Base-by-base conservation (phyloP, 2,329 filamentous ascomycete species). In the Metarhizium guizhouense region DNA sequence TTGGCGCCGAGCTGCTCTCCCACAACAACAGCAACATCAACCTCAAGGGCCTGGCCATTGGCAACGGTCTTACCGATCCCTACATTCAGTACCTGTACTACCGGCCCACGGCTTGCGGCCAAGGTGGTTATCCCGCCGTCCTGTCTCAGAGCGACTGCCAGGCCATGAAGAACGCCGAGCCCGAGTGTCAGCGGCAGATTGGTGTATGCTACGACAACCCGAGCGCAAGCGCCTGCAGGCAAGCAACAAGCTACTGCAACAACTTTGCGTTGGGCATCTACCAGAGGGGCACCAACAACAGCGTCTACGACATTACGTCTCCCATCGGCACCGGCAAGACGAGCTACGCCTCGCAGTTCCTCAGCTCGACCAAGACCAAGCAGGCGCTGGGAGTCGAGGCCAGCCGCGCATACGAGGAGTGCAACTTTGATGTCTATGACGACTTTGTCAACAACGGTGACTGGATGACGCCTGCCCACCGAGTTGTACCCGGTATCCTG, bases 1-100 rank as follows among this genome's bases (percentile, higher is more conserved):
- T 96, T 65, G 86, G 90, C 52, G 85, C 86, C 8, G 90, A 96
- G 80, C 96, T 96, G 62, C 80, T 96, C 56, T 86, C 87, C 30
- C 90, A 96, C 80, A 88, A 95, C 84, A 87, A 95, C 74, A 87
- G 88, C 70, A 96, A 95, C 82, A 96, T 96, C 81, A 96, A 96
- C 79, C 85, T 96, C 62, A 88, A 96, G 81, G 95, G 92, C 34
- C 80, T 96, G 59, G 77, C 96, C 60, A 96, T 99, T 66, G 94
- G 94, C 55, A 97, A 99, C 71, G 94, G 94, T 73, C 81, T 97
- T 61, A 96, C 92, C 54, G 94, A 99, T 73, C 88, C 88, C 57
- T 81, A 87, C 63, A 95, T 90, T 49, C 94, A 97, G 75, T 96
- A 96, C 73, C 84, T 86, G 61, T 86, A 95, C 78, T 97, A 96